These are phyloP conservation scores for Aureobasidium namibiae DNA, from an alignment of 2,329 filamentous ascomycete genomes.

Conservation along the genomic window DNA sequence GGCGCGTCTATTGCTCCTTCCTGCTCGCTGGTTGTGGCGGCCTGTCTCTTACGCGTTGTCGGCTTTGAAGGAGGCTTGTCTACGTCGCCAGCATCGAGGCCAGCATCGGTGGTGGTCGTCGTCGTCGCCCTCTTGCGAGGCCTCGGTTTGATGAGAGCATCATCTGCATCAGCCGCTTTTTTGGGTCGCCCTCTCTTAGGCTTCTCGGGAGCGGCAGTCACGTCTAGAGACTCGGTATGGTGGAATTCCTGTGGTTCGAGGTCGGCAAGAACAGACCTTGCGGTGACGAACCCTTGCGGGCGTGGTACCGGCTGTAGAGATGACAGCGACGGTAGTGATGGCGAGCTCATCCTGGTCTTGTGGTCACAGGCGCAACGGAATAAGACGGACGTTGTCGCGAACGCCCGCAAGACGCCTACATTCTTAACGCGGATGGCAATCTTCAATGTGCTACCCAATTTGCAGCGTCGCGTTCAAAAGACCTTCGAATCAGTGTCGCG, in stretches of 20 bases:
- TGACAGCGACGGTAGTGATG: neutral
- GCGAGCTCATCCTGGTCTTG: slow-evolving; percentile 8
- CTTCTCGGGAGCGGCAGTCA: neutral
- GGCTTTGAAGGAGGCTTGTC: neutral
- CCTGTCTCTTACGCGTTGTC: neutral
- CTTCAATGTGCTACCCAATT: neutral
- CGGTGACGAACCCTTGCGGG: neutral
- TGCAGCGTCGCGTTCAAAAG: neutral
- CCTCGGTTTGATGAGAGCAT: neutral
- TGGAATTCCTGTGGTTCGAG: neutral
- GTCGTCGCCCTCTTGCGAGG: neutral
- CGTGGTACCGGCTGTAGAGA: neutral
- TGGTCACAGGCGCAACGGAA: neutral
- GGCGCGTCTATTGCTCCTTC: neutral
- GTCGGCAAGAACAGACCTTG: slow-evolving; percentile 2
- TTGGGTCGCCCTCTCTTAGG: neutral
- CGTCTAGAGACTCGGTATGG: neutral
- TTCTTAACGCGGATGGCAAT: neutral
- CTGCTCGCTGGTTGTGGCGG: neutral
- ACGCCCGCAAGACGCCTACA: slow-evolving; percentile 6
- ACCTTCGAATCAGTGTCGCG: neutral
- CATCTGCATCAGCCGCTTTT: neutral
- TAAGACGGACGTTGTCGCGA: neutral
- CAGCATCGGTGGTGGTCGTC: neutral
- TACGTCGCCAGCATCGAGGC: neutral